These are phyloP conservation scores for Flaveria ramosissima DNA, from an alignment of 129 eudicot genomes.

Conservation along the genomic window DNA sequence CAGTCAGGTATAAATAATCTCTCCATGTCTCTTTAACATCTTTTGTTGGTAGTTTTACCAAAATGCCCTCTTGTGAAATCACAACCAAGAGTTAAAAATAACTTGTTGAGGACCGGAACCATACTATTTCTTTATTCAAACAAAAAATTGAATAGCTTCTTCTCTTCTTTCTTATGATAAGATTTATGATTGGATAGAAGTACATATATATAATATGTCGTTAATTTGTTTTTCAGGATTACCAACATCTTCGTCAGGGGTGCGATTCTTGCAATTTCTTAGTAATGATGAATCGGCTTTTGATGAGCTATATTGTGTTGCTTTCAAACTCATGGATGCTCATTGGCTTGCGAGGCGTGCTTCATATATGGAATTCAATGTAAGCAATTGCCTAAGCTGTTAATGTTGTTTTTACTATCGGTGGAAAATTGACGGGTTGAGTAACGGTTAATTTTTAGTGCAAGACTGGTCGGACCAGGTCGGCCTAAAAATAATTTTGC, in stretches of 20 bases:
- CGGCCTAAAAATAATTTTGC: background rate
- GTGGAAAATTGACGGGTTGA: background rate
- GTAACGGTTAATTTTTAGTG: background rate
- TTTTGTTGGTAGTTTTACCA: slow-evolving; percentile 14
- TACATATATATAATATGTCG: background rate
- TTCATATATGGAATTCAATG: slow-evolving; percentile 97
- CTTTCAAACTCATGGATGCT: slow-evolving; percentile 83
- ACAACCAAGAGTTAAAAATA: too few relatives aligned
- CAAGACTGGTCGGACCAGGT: background rate
- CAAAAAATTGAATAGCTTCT: background rate
- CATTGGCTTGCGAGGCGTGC: slow-evolving; percentile 98
- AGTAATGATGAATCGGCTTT: slow-evolving; percentile 91
- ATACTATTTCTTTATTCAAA: background rate
- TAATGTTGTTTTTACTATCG: background rate
- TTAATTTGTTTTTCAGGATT: slow-evolving; percentile 53
- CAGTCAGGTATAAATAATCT: slow-evolving; percentile 68
- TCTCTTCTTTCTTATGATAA: background rate
- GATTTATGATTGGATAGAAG: background rate
- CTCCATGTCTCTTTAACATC: background rate
- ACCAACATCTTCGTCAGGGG: slow-evolving; percentile 64
- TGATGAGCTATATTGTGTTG: slow-evolving; percentile 87
- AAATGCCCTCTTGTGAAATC: background rate
- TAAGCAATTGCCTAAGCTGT: slow-evolving; percentile 27
- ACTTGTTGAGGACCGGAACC: background rate
- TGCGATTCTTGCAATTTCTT: slow-evolving; percentile 67